Evolutionary conservation across 208 protist genomes (phyloP).

Genomic region (Trypanosoma caninum): DNA sequence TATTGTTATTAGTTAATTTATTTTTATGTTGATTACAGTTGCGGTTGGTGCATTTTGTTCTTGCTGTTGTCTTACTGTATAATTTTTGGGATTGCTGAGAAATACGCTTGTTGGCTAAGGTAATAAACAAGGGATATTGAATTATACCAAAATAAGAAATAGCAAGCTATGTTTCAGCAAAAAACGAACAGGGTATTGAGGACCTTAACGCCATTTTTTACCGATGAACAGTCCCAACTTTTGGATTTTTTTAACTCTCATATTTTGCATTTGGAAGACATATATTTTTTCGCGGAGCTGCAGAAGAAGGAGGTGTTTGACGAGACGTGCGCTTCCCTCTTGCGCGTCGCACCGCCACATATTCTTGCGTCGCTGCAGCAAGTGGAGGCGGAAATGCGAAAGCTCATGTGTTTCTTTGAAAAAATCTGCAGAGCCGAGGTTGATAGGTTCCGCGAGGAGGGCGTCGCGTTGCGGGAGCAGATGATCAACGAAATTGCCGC

Average conservation of each 20-base stretch:
- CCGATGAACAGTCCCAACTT: neutral
- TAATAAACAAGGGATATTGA: no score
- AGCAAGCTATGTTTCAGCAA: neutral
- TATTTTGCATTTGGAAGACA: constrained; percentile 18
- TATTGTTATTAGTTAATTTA: no score
- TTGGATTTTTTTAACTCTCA: constrained; percentile 15
- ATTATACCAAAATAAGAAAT: no score
- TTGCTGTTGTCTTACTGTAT: no score
- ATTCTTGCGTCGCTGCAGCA: neutral
- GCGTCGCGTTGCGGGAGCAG: constrained; percentile 4
- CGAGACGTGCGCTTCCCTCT: neutral
- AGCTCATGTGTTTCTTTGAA: constrained; percentile 8
- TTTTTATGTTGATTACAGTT: no score
- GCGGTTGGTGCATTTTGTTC: no score
- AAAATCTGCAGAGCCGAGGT: constrained; percentile 11
- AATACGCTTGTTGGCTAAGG: no score
- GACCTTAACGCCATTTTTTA: constrained; percentile 8
- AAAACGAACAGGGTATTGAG: constrained; percentile 2
- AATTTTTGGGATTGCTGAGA: no score
- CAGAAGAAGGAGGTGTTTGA: constrained; percentile 14
- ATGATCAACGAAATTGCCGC: neutral
- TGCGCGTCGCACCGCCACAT: neutral
- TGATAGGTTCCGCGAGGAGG: constrained; percentile 9
- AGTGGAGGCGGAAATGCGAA: neutral
- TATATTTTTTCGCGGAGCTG: constrained; percentile 13